Evolutionary conservation across 192 early-diverging fungal species (phyloP), one percentile per base, ranked within the genome.

Genomic region (Linnemannia exigua): DNA sequence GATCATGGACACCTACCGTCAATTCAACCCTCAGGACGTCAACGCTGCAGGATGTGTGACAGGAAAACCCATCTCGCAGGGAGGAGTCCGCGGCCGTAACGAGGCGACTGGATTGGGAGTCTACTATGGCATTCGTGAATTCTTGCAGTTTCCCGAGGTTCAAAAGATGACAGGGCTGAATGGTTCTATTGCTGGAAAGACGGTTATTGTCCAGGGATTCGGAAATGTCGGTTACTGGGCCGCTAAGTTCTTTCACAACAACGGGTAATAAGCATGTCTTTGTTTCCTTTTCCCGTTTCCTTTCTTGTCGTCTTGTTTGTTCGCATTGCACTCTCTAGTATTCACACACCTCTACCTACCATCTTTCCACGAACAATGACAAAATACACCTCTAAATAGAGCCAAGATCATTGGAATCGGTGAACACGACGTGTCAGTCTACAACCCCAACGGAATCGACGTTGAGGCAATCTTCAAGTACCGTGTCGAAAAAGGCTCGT

Each of bases 221-320:
- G 95, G 95, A 77, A 96, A 96, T 74, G 95, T 96, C 73, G 95
- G 95, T 51, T 95, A 94, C 89, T 95, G 93, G 89, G 94, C 94
- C 33, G 92, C 94, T 67, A 95, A 95, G 82, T 96, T 96, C 90
- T 96, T 96, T 74, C 88, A 94, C 73, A 89, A 91, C 78, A 95
- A 95, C 79, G 95, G 84, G 85, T 89, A 75, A 76, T 72, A 38
- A 25, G 1, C 12, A 47, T 17, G 37, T 19, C 19, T 19, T 67
- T 67, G 44, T 36, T 38, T 75, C 8, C 28, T 48, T 77, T 19
- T 66, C 73, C 17, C 11, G 5, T 28, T 31, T 66, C 61, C 14
- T 58, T 41, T 35, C 28, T 14, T 2, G n/a, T 12, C 54, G 6
- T 25, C n/a, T 61, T 11, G 70, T 52, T 17, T 19, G 9, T 50